Conservation (phyloP, 306 rosid genomes). For the Dalbergia cultrata region DNA sequence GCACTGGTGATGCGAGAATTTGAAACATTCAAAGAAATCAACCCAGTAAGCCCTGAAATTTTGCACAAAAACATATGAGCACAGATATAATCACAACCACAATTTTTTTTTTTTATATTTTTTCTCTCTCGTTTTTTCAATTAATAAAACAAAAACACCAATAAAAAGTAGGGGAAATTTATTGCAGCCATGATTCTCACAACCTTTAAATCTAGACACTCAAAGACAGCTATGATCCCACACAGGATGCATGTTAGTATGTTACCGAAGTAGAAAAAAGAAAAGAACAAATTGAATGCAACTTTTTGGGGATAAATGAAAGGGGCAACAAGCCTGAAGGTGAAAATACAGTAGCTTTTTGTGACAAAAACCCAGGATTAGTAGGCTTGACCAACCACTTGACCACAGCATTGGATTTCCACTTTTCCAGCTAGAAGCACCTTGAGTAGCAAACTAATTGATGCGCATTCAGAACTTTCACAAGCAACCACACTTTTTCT, state of each 20-base stretch:
- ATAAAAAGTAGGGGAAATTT: no score
- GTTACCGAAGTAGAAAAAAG: neutral
- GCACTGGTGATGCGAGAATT: constrained; percentile 75
- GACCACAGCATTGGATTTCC: neutral
- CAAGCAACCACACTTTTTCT: neutral
- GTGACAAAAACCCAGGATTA: neutral
- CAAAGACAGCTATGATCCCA: neutral
- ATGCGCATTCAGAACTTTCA: no score
- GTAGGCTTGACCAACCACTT: neutral
- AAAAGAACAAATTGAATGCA: neutral
- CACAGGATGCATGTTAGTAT: neutral
- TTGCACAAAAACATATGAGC: constrained; percentile 42
- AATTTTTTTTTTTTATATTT: no score
- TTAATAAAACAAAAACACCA: no score
- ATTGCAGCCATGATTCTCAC: neutral
- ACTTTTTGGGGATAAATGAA: neutral
- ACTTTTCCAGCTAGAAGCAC: constrained; percentile 9
- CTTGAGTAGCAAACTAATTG: no score
- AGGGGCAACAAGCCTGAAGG: constrained; percentile 2
- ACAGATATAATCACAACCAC: neutral
- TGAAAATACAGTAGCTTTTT: neutral
- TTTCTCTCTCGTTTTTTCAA: no score
- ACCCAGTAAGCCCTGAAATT: constrained; percentile 76
- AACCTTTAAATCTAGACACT: constrained; percentile 1
- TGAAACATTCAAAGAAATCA: constrained; percentile 81